Conservation (phyloP, 768 basidiomycete species). For the Ramaria sp. region DNA sequence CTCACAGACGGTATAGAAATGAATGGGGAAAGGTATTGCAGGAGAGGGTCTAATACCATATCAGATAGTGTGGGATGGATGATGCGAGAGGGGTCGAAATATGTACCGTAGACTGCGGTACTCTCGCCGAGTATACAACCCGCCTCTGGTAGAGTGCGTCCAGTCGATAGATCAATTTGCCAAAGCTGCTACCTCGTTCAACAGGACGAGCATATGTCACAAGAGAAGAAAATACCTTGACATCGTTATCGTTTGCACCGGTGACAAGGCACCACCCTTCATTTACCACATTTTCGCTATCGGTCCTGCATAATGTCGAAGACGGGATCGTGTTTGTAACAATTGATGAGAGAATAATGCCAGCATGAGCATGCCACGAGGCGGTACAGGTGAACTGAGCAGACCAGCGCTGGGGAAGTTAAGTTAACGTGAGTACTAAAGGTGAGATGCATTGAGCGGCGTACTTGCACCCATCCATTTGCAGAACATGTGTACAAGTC, state of each 20-base stretch:
- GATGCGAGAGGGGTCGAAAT: not conserved
- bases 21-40: constrained; percentile 75
- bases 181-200: constrained; percentile 23
- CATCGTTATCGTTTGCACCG: constrained; percentile 12
- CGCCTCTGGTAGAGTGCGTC: not conserved
- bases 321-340: constrained; percentile 29
- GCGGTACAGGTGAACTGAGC: constrained; percentile 77
- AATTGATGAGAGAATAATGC: constrained; percentile 74
- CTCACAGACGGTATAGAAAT: constrained; percentile 84
- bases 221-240: not conserved
- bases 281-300: constrained; percentile 71
- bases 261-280: constrained; percentile 34
- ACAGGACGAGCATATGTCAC: not conserved
- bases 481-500: constrained; percentile 42
- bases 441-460: not conserved
- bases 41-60: constrained; percentile 47
- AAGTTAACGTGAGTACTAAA: not conserved
- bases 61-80: not conserved
- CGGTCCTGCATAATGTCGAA: constrained; percentile 35
- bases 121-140: constrained; percentile 1
- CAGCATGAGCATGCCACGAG: constrained; percentile 72
- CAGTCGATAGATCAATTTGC: constrained; percentile 23
- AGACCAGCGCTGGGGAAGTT: constrained; percentile 55
- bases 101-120: not conserved
- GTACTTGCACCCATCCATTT: constrained; percentile 57